Evolutionary conservation across 2,329 filamentous ascomycete genomes (phyloP).

Genomic region (Metarhizium humberi): DNA sequence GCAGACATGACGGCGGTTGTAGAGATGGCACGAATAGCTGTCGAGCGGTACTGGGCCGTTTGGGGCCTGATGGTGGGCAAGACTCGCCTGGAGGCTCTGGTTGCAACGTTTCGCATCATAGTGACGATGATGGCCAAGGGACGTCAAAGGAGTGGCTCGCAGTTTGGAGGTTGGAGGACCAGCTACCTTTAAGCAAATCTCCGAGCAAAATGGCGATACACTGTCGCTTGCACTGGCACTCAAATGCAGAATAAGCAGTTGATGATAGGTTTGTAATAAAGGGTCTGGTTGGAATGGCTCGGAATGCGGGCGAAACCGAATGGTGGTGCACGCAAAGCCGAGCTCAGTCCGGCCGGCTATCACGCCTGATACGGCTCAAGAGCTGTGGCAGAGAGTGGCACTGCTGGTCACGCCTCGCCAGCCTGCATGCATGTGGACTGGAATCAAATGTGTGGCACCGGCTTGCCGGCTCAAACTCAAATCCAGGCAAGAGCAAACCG

Average conservation of each 20-base stretch:
- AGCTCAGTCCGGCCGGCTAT: neutral
- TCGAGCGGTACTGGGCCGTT: conserved; percentile 8
- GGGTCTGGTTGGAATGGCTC: neutral
- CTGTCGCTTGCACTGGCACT: neutral
- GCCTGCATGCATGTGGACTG: no score
- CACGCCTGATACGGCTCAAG: neutral
- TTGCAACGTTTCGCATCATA: conserved; percentile 25
- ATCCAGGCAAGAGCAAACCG: no score
- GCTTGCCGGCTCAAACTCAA: no score
- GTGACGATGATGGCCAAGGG: neutral
- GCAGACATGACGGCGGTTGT: conserved; percentile 22
- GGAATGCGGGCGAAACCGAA: neutral
- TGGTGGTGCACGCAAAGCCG: neutral
- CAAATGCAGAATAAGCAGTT: neutral
- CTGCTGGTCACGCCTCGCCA: no score
- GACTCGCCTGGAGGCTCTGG: conserved; percentile 20
- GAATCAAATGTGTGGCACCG: no score
- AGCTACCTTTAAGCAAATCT: neutral
- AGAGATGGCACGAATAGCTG: conserved; percentile 21
- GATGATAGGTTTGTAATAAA: neutral
- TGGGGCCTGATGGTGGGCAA: conserved; percentile 11
- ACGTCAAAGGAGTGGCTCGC: neutral
- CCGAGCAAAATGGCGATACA: neutral
- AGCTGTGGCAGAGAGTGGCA: neutral
- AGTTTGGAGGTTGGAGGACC: neutral